These are phyloP conservation scores for Heliamphora pulchella DNA, from an alignment of 179 eudicot species.

Conservation along the genomic window DNA sequence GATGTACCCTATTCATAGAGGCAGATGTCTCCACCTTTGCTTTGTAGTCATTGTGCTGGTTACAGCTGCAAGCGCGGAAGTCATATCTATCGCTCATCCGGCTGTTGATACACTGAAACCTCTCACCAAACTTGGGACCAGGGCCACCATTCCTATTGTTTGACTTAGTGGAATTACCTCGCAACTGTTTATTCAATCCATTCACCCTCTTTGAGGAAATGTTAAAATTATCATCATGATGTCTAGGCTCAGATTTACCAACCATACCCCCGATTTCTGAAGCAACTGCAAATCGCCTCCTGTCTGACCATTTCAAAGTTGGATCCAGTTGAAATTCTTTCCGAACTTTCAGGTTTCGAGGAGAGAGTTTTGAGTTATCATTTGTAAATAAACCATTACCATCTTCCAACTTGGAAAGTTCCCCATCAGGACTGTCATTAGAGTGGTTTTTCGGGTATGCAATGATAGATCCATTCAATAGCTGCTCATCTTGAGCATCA, in stretches of 20 bases:
- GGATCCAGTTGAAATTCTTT: slow-evolving; percentile 40
- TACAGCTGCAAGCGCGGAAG: slow-evolving; percentile 56
- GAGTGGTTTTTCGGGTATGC: slow-evolving; percentile 28
- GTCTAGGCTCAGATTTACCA: slow-evolving; percentile 48
- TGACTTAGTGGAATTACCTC: slow-evolving; percentile 37
- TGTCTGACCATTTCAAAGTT: slow-evolving; percentile 47
- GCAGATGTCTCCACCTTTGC: slow-evolving; percentile 35
- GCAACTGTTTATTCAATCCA: slow-evolving; percentile 42
- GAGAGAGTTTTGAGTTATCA: slow-evolving; percentile 42
- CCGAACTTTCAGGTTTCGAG: slow-evolving; percentile 37
- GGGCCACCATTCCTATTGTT: slow-evolving; percentile 38
- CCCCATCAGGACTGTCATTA: slow-evolving; percentile 40
- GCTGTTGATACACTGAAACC: slow-evolving; percentile 36
- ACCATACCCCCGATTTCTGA: slow-evolving; percentile 40
- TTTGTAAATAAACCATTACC: slow-evolving; percentile 28
- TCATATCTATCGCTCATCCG: slow-evolving; percentile 44
- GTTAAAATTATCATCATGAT: slow-evolving; percentile 48
- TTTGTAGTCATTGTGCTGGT: slow-evolving; percentile 50
- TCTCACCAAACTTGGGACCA: slow-evolving; percentile 47
- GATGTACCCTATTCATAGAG: slow-evolving; percentile 26
- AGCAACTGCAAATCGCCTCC: slow-evolving; percentile 33
- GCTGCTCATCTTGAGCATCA: slow-evolving; percentile 39
- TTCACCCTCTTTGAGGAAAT: slow-evolving; percentile 34
- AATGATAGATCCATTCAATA: slow-evolving; percentile 31
- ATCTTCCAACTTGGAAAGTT: slow-evolving; percentile 30